phyloP scores from a whole-genome alignment of 2,329 filamentous ascomycete species.

The Cordyceps farinosa region DNA sequence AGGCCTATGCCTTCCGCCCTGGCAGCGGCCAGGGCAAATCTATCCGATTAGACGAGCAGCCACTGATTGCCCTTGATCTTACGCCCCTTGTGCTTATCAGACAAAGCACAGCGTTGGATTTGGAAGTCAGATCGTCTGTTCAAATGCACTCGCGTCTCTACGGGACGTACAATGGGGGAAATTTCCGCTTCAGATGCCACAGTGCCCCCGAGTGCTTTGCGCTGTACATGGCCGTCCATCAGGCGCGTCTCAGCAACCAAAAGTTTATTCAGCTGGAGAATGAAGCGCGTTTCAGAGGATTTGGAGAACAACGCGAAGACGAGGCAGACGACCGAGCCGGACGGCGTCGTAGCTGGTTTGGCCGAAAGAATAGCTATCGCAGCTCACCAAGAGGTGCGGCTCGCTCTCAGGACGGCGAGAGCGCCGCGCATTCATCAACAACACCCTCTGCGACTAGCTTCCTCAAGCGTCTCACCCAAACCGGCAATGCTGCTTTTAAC shows the following conservation, averaged over 20 bases:
- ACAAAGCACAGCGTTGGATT: constrained; percentile 86
- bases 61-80: constrained; percentile 71
- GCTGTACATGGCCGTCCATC: constrained; percentile 83
- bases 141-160: constrained; percentile 67
- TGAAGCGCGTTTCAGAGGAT: constrained; percentile 68
- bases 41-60: constrained; percentile 25
- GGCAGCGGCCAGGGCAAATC: constrained; percentile 31
- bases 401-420: constrained; percentile 70
- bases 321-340: constrained; percentile 49
- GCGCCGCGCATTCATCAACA: constrained; percentile 56
- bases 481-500: constrained; percentile 71
- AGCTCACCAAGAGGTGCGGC: constrained; percentile 58
- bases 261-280: constrained; percentile 72
- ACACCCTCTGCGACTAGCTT: constrained; percentile 73
- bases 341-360: constrained; percentile 55
- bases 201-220: constrained; percentile 73
- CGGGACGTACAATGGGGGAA: constrained; percentile 58
- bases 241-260: constrained; percentile 85
- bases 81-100: constrained; percentile 88
- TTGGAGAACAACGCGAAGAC: constrained; percentile 53
- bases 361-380: constrained; percentile 62
- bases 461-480: constrained; percentile 70
- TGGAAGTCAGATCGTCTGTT: constrained; percentile 87
- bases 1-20: constrained; percentile 46
- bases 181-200: constrained; percentile 86